Evolutionary conservation across 1,139 yeast genomes (phyloP).

Genomic region (Candida freyschussii): DNA sequence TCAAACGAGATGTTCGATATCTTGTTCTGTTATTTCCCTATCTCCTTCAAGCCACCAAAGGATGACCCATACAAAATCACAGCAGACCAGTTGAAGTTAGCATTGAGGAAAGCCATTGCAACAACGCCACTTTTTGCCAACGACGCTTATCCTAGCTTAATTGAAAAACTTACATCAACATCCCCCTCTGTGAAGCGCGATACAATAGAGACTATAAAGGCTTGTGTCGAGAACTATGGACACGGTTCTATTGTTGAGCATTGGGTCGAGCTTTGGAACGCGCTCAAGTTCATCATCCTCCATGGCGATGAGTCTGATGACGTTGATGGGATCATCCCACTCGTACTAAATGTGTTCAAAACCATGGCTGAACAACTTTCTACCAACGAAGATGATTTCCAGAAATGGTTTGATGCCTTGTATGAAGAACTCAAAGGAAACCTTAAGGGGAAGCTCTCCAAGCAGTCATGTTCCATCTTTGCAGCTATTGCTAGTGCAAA

Average conservation of each 20-base stretch:
- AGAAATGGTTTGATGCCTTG: constrained; percentile 37
- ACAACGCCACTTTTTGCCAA: constrained; percentile 62
- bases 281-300: constrained; percentile 78
- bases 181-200: constrained; percentile 75
- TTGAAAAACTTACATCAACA: constrained; percentile 83
- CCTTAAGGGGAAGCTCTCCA: constrained; percentile 49
- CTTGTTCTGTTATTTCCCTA: constrained; percentile 93
- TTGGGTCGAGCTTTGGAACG: constrained; percentile 83
- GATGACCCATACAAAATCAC: constrained; percentile 81
- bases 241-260: constrained; percentile 40
- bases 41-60: constrained; percentile 89
- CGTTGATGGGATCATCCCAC: constrained; percentile 33
- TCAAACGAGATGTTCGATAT: constrained; percentile 76
- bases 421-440: constrained; percentile 55
- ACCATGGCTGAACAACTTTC: constrained; percentile 36
- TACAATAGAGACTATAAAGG: constrained; percentile 56
- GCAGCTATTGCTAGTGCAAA: constrained; percentile 49
- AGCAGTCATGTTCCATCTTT: constrained; percentile 57
- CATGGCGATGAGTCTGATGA: constrained; percentile 60
- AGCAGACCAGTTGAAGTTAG: constrained; percentile 59
- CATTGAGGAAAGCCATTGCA: constrained; percentile 55
- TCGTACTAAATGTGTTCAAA: constrained; percentile 47
- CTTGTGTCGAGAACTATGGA: constrained; percentile 52
- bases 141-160: constrained; percentile 70
- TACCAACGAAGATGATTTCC: constrained; percentile 28